Percentiles rank a stretch among this genome's conserved stretches.
These are phyloP conservation scores for Leccinum subgranulosum DNA, from an alignment of 768 basidiomycete species.

Conservation along the genomic window DNA sequence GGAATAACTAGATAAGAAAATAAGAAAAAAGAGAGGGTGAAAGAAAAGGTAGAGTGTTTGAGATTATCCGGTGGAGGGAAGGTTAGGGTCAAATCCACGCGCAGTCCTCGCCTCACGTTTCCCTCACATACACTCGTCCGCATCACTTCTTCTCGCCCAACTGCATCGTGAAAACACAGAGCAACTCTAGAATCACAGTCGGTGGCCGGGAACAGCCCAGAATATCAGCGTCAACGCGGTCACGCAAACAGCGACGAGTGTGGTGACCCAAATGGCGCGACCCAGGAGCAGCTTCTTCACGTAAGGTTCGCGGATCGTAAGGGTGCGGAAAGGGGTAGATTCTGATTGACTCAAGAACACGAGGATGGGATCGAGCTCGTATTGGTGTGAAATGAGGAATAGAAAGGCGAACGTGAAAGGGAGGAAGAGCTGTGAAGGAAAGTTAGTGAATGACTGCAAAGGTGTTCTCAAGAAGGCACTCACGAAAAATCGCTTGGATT, in stretches of 20 bases:
- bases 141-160: slow-evolving; percentile 2
- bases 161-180: slow-evolving; percentile 5
- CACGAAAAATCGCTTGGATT: slow-evolving; percentile 92
- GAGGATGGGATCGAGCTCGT: slow-evolving; percentile 94
- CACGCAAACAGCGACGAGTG: slow-evolving; percentile 73
- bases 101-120: slow-evolving; percentile 11
- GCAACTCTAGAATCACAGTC: slow-evolving; percentile 48
- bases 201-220: slow-evolving; percentile 93
- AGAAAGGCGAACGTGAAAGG: slow-evolving; percentile 89
- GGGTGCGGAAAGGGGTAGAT: slow-evolving; percentile 94
- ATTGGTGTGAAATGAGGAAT: slow-evolving; percentile 92
- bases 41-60: slow-evolving; percentile 18
- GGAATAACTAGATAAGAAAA: slow-evolving; percentile 30
- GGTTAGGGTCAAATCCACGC: slow-evolving; percentile 14
- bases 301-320: slow-evolving; percentile 89
- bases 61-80: slow-evolving; percentile 20
- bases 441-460: not conserved
- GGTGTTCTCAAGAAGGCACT: slow-evolving; percentile 35
- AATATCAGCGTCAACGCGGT: slow-evolving; percentile 86
- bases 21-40: slow-evolving; percentile 23
- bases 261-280: slow-evolving; percentile 87
- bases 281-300: slow-evolving; percentile 87
- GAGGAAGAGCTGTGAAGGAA: slow-evolving; percentile 74
- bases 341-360: slow-evolving; percentile 93
- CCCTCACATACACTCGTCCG: slow-evolving; percentile 6